These are phyloP conservation scores for Tricholoma furcatifolium DNA, from an alignment of 768 basidiomycete species.

Conservation along the genomic window DNA sequence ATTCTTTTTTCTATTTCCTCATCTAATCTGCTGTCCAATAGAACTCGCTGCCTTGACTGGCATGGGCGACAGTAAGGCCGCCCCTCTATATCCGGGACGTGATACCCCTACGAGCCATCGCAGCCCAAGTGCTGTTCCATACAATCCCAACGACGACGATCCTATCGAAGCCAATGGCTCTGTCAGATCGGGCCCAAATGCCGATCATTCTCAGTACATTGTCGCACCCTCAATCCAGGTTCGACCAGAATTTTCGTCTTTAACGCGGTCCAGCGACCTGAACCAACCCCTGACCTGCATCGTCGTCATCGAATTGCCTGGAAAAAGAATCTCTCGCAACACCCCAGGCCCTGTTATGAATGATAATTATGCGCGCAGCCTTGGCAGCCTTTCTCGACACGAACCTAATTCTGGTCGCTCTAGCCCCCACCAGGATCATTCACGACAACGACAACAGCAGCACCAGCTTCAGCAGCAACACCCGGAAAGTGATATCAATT, in stretches of 20 bases:
- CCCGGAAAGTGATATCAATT: conserved; percentile 24
- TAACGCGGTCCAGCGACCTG: conserved; percentile 64
- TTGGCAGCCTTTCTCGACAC: conserved; percentile 22
- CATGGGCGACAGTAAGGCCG: conserved; percentile 62
- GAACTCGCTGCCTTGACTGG: conserved; percentile 95
- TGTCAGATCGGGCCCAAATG: conserved; percentile 42
- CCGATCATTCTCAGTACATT: conserved; percentile 63
- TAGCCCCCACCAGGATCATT: conserved; percentile 38
- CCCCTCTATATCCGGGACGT: conserved; percentile 67
- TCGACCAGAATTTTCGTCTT: conserved; percentile 84
- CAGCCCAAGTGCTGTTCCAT: conserved; percentile 34
- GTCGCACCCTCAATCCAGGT: conserved; percentile 93
- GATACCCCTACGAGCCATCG: conserved; percentile 52
- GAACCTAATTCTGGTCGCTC: conserved; percentile 38
- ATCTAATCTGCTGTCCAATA: conserved; percentile 29
- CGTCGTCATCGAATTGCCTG: conserved; percentile 89
- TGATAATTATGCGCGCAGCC: conserved; percentile 42
- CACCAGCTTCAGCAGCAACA: conserved; percentile 21
- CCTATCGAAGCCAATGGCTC: conserved; percentile 63
- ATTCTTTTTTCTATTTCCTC: conserved; percentile 8
- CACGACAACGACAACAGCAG: conserved; percentile 23
- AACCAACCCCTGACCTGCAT: conserved; percentile 92
- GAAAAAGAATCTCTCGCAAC: conserved; percentile 53
- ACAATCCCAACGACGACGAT: conserved; percentile 84
- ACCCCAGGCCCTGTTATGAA: conserved; percentile 54